phyloP scores from a whole-genome alignment of 306 rosid genomes.

The Potentilla sterilis region DNA sequence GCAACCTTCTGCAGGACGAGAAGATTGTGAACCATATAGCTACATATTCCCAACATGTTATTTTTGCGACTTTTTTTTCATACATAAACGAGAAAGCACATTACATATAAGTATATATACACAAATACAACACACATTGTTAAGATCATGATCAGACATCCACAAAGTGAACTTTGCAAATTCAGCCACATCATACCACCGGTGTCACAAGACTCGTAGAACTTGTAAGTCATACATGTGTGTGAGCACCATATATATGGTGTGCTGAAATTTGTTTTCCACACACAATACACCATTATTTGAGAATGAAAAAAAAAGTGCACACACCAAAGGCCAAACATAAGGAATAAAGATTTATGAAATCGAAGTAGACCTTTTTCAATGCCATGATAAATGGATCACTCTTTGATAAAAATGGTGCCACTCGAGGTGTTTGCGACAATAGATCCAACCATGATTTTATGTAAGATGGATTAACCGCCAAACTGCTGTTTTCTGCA shows the following conservation, averaged over 20 bases:
- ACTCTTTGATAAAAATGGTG: conserved; percentile 84
- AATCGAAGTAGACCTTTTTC: conserved; percentile 64
- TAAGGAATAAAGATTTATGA: not conserved
- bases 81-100: not conserved
- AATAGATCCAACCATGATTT: conserved; percentile 80
- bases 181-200: not conserved
- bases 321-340: not conserved
- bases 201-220: not conserved
- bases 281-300: not conserved
- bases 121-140: not conserved
- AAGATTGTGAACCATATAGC: not conserved
- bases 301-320: no score
- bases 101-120: no score
- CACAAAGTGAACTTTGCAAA: not conserved
- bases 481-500: conserved; percentile 79
- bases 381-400: conserved; percentile 75
- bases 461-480: conserved; percentile 88
- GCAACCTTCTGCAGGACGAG: not conserved
- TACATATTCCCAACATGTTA: not conserved
- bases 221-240: no score
- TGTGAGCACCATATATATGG: not conserved
- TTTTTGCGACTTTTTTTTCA: not conserved
- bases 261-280: not conserved
- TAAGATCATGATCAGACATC: not conserved
- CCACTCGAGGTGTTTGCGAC: conserved; percentile 90